Evolutionary conservation across 2,329 filamentous ascomycete species (phyloP), one percentile per base, ranked within the genome.

Genomic region (Penicillium sp.): DNA sequence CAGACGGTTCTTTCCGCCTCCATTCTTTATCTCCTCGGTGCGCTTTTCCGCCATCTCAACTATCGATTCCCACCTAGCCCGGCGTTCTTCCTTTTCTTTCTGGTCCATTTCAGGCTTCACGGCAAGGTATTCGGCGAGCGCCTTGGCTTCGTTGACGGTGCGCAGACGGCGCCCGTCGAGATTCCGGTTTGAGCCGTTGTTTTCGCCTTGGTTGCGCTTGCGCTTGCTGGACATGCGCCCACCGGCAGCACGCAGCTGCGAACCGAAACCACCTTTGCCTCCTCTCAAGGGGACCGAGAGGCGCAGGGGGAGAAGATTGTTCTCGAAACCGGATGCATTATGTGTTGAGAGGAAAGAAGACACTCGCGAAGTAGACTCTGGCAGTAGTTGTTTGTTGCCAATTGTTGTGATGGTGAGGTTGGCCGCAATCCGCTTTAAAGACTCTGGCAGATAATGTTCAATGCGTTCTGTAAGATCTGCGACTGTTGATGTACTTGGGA

Each of bases 201-300:
- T 87, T 38, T 96, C 91, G 53, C 85, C 87, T 65, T 89, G 85
- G 56, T 87, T 87, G 67, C 87, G 87, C 80, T 93, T 94, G 78
- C 95, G 95, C 64, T 86, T 85, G n/a, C 90, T 93, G 2, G 91
- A 96, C 94, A 99, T 99, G 77, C 95, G 93, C 42, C 95, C 94
- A 69, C 95, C 94, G 3, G 94, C 94, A 0, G 95, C 94, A 68
- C 95, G 90, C 38, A 99, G 85, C 73, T 99, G 95, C 1, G 93
- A 97, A 54, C 94, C 94, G 71, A 99, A 99, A 67, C 94, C 94
- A 73, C 94, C 94, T 71, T 99, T 99, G 70, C 95, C 95, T 77
- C 95, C 94, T 64, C 88, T 89, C 40, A 97, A 77, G 5, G 89
- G 88, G 1, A 87, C 79, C 6, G 86, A 87, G 28, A 99, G 84